phyloP scores from a whole-genome alignment of 1,139 yeast genomes.

The Geotrichum reessii region DNA sequence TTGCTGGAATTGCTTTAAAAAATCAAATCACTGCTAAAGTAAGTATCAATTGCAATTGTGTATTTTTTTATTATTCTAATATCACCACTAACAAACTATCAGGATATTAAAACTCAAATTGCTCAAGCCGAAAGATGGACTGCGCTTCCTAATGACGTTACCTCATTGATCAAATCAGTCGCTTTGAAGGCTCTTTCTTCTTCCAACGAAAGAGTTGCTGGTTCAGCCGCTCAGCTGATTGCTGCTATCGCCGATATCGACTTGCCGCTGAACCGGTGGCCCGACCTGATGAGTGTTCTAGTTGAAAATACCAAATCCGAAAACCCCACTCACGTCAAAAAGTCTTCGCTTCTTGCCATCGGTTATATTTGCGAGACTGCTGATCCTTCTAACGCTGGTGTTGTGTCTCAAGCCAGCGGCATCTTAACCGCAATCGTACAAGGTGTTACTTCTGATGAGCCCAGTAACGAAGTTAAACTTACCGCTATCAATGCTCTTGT shows the following conservation, averaged over 20 bases:
- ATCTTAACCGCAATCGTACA: slow-evolving; percentile 92
- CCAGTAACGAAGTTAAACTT: slow-evolving; percentile 66
- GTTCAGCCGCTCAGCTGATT: slow-evolving; percentile 86
- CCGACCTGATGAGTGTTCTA: slow-evolving; percentile 71
- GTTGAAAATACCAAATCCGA: slow-evolving; percentile 80
- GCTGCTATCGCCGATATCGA: slow-evolving; percentile 96
- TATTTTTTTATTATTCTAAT: neutral
- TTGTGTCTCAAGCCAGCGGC: slow-evolving; percentile 82
- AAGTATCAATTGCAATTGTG: slow-evolving; percentile 2
- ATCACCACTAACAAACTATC: neutral
- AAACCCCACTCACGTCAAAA: slow-evolving; percentile 71
- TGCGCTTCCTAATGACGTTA: slow-evolving; percentile 48
- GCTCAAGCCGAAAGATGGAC: slow-evolving; percentile 50
- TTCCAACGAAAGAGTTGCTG: slow-evolving; percentile 73
- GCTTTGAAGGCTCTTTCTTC: slow-evolving; percentile 60
- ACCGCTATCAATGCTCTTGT: slow-evolving; percentile 91
- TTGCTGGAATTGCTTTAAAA: slow-evolving; percentile 85
- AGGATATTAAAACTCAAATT: slow-evolving; percentile 37
- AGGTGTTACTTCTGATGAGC: slow-evolving; percentile 84
- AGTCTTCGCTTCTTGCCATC: slow-evolving; percentile 80
- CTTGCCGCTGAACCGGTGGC: slow-evolving; percentile 84
- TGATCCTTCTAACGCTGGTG: slow-evolving; percentile 75
- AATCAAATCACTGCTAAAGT: slow-evolving; percentile 71
- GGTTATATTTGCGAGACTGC: slow-evolving; percentile 96
- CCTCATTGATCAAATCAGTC: slow-evolving; percentile 53